Evolutionary conservation across 1,139 yeast genomes (phyloP), one percentile per base, ranked within the genome.

Genomic region (Pichia sp.): DNA sequence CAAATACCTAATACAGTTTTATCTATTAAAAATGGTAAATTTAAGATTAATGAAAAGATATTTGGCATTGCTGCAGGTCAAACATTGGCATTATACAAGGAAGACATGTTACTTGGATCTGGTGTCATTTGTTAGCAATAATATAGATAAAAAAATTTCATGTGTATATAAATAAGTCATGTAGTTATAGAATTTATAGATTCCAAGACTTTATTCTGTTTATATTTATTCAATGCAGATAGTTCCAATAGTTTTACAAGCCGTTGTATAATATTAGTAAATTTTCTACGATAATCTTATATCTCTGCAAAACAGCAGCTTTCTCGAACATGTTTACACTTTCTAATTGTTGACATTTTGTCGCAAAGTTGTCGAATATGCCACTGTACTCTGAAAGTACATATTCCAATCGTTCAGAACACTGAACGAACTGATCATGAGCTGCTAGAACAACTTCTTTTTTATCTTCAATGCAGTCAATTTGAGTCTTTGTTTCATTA

Each of bases 21-120:
- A 2, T 38, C 57, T 1, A 31, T 20, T 20, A 50, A 1, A 51
- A 49, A 8, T 41, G 68, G 68, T 6, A 47, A 52, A 2, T 62
- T 83, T 26, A 57, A 54, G 24, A 65, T 85, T 32, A 51, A 51
- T 1, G 64, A 69, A 4, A 62, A 66, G 30, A 79, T 76, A 32
- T 66, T 90, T 41, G 96, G 96, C 0, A 76, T 92, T 60, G 92
- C 97, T 0, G 87, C 94, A 0, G 98, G 97, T 0, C 98, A 92
- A 61, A 82, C n/a, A n/a, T 66, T 89, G 25, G 95, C 87, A 1
- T 61, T 90, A 10, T 92, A 90, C 61, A 67, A 72, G 37, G 76
- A 73, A 2, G 82, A 79, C 42, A 67, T 78, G 45, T 82, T 94
- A 1, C 61, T 90, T 23, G 97, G 97, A 0, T 78, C 90, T 29